Base-by-base conservation (phyloP, 2,329 filamentous ascomycete genomes). In the Aspergillus pseudoviridinutans region DNA sequence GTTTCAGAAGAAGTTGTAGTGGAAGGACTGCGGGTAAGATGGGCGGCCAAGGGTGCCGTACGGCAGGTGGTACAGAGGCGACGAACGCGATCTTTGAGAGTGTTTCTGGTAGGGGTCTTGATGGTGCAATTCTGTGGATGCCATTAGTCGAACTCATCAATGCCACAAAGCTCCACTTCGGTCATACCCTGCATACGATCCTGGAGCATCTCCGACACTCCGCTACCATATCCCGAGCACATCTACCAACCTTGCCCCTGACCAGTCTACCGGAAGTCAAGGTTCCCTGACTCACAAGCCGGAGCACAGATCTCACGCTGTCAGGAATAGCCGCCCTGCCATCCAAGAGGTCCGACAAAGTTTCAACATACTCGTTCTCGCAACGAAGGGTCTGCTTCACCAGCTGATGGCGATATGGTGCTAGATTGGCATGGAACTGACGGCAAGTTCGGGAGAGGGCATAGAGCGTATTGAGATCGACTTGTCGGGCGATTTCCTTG, bases 401-500 rank as follows among this genome's bases (percentile, higher is more conserved):
- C 20, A 97, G 83, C 63, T 89, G 85, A 51, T 79, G 81, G 68
- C 91, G 88, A 74, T 90, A 92, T 66, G 92, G 90, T 47, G 95
- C 79, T 25, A 97, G 82, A 64, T 87, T 90, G 56, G 82, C 82
- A 64, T 90, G 90, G 61, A 96, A 85, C 68, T 90, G 87, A 53
- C 88, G 89, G 72, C 91, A 96, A 55, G 91, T 92, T 55, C 84
- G 85, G 53, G 92, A 90, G 22, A 97, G 84, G 62, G 88, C 87
- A 73, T 96, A 88, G 66, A 97, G 84, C 14, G 90, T 88, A 73
- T 93, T 96, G 52, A 96, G 84, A 72, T 97, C 93, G 71, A 97
- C 85, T 65, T 84, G 83, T 32, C 85, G 83, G 51, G 90, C 89
- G 63, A 97, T 84, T 66, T 88, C 84, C 62, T 86, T 84, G 65